Conservation (phyloP, 805 yeast genomes). For the Hanseniaspora vineae region DNA sequence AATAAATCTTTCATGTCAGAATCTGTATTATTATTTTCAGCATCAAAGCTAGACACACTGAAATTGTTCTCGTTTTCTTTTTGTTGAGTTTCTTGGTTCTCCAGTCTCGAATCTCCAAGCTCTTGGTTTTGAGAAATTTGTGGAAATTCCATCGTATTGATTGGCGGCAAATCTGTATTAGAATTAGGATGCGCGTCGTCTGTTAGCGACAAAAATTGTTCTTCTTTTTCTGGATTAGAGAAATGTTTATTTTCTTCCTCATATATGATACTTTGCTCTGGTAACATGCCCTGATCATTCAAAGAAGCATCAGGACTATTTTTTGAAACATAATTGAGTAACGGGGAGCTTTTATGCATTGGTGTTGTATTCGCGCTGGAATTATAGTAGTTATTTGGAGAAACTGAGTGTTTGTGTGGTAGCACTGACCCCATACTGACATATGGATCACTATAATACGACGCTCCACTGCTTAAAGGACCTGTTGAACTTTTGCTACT, state of each 20-base stretch:
- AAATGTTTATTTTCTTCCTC: background rate
- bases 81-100: background rate
- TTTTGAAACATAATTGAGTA: background rate
- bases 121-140: no score
- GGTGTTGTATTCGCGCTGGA: background rate
- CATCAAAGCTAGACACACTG: constrained; percentile 9
- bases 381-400: background rate
- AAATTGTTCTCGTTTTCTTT: constrained; percentile 16
- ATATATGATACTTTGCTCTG: no score
- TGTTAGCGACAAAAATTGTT: no score
- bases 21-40: constrained; percentile 9
- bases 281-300: background rate
- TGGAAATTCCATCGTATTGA: no score
- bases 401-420: background rate
- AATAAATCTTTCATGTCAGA: constrained; percentile 19
- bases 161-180: no score
- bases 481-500: constrained; percentile 9
- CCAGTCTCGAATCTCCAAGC: no score
- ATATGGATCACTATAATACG: constrained; percentile 20
- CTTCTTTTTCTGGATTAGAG: no score
- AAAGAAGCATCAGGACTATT: background rate
- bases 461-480: constrained; percentile 19
- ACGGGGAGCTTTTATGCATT: background rate
- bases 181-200: no score
- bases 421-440: constrained; percentile 1